phyloP scores from a whole-genome alignment of 768 basidiomycete genomes.

The Lactifluus echinatus region DNA sequence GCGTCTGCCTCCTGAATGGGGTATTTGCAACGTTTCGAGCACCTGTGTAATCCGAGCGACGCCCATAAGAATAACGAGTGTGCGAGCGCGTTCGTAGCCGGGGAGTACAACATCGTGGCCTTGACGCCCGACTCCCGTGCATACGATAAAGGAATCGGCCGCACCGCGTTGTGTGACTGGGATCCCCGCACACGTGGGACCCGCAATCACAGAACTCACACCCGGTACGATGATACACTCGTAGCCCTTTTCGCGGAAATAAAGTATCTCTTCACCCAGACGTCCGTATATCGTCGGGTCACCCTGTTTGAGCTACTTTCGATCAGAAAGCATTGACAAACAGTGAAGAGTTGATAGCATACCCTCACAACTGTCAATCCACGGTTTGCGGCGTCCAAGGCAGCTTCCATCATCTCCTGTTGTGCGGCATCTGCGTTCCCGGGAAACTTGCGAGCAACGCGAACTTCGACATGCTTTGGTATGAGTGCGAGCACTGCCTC shows the following conservation, averaged over 20 bases:
- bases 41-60: constrained; percentile 78
- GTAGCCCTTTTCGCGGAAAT: constrained; percentile 81
- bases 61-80: constrained; percentile 88
- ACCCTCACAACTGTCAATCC: constrained; percentile 87
- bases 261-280: constrained; percentile 89
- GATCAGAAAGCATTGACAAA: not conserved
- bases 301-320: constrained; percentile 81
- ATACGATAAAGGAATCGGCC: constrained; percentile 80
- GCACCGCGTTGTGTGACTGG: constrained; percentile 95
- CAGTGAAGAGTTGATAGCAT: constrained; percentile 24
- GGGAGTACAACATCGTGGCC: constrained; percentile 82
- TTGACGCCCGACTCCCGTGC: constrained; percentile 86
- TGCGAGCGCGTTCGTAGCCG: constrained; percentile 74
- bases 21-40: constrained; percentile 45
- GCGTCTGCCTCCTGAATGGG: constrained; percentile 24
- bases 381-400: constrained; percentile 67
- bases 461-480: constrained; percentile 59
- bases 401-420: constrained; percentile 88
- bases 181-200: constrained; percentile 81
- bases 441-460: constrained; percentile 94
- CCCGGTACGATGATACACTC: constrained; percentile 85
- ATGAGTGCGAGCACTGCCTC: constrained; percentile 79
- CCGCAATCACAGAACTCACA: constrained; percentile 82
- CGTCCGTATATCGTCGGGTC: constrained; percentile 94
- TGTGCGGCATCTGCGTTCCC: constrained; percentile 96